Evolutionary conservation across 768 basidiomycete species (phyloP).

Genomic region (Mycena rebaudengoi): DNA sequence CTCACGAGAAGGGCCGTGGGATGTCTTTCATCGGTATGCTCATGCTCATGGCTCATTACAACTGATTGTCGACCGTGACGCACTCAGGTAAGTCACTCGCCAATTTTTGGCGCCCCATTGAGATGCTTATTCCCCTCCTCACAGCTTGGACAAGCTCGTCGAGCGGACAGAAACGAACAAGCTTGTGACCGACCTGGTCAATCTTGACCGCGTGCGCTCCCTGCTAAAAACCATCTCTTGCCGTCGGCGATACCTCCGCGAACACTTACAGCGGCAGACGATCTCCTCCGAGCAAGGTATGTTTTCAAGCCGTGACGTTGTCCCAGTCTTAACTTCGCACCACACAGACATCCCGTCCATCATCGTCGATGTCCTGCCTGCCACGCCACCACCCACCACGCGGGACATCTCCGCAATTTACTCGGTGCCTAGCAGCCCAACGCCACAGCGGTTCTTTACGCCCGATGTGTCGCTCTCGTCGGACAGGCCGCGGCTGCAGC

Average conservation of each 20-base stretch:
- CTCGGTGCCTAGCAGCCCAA: conserved; percentile 48
- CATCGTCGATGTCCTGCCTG: conserved; percentile 66
- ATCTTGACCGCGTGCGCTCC: conserved; percentile 85
- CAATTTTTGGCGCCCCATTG: background rate
- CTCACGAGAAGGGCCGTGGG: conserved; percentile 75
- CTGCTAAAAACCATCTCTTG: conserved; percentile 78
- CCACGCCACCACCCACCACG: conserved; percentile 60
- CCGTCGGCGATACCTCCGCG: conserved; percentile 74
- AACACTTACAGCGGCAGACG: conserved; percentile 48
- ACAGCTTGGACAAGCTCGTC: conserved; percentile 84
- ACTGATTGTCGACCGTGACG: conserved; percentile 88
- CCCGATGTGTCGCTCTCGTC: conserved; percentile 58
- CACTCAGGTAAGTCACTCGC: conserved; percentile 73
- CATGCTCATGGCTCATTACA: conserved; percentile 87
- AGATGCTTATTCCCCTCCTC: conserved; percentile 10
- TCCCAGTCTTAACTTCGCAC: background rate
- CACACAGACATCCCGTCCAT: conserved; percentile 73
- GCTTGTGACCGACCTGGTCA: conserved; percentile 84
- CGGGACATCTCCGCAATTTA: conserved; percentile 61
- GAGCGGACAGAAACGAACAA: conserved; percentile 78
- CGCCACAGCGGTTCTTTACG: conserved; percentile 46
- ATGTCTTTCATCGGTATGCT: conserved; percentile 95
- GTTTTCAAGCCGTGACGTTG: background rate
- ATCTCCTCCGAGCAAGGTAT: conserved; percentile 51
- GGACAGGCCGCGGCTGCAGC: conserved; percentile 59